These are phyloP conservation scores for Silene latifolia DNA, from an alignment of 148 eudicot species.

Conservation along the genomic window DNA sequence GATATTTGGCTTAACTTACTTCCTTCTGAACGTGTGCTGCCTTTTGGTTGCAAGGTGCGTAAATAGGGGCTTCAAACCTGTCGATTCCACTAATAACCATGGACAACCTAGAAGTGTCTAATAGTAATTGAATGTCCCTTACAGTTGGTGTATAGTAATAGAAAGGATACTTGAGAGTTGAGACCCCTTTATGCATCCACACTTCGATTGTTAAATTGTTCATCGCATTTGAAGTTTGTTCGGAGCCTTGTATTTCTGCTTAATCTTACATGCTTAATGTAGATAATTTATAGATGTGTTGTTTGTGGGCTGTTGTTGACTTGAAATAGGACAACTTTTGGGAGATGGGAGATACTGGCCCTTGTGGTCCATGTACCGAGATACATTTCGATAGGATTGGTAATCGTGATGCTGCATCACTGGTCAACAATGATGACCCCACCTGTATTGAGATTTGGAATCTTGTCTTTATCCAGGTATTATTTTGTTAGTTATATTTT, in stretches of 20 bases:
- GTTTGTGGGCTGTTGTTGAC: slow-evolving; percentile 1
- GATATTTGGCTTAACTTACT: slow-evolving; percentile 79
- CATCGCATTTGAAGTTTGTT: not conserved
- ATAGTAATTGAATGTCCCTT: not conserved
- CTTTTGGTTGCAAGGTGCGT: slow-evolving; percentile 92
- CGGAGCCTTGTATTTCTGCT: not conserved
- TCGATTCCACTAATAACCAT: not conserved
- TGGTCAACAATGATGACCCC: slow-evolving; percentile 95
- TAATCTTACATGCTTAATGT: not conserved
- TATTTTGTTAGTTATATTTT: slow-evolving; percentile 5
- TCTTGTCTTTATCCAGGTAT: slow-evolving; percentile 95
- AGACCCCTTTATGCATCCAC: not conserved
- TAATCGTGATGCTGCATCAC: slow-evolving; percentile 79
- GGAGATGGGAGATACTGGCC: slow-evolving; percentile 99
- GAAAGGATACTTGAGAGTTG: not conserved
- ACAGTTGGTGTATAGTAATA: not conserved
- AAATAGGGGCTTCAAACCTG: not conserved
- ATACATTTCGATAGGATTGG: slow-evolving; percentile 95
- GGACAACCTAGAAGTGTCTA: not conserved
- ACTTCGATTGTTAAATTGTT: not conserved
- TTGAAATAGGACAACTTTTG: slow-evolving; percentile 82
- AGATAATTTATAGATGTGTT: too few species aligned
- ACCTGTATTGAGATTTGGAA: slow-evolving; percentile 98
- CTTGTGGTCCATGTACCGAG: slow-evolving; percentile 99
- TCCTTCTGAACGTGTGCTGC: slow-evolving; percentile 73